phyloP scores from a whole-genome alignment of 2,329 filamentous ascomycete species.

The Exophiala aquamarina region DNA sequence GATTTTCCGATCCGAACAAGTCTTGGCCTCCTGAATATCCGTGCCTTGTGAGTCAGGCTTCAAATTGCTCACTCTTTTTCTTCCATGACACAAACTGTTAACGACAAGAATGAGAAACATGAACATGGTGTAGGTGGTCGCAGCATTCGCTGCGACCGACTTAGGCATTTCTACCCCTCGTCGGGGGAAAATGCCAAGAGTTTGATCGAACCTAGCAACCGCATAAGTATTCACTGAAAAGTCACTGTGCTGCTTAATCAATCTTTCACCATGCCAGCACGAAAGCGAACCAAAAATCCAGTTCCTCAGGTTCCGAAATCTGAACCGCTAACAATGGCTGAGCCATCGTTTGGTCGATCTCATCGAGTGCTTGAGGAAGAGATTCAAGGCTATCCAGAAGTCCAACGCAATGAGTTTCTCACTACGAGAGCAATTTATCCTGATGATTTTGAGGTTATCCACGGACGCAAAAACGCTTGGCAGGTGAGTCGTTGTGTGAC shows the following conservation, averaged over 20 bases:
- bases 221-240: too few species aligned
- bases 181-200: slow-evolving; percentile 17
- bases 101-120: slow-evolving; percentile 7
- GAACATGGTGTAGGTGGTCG: slow-evolving; percentile 17
- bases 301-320: slow-evolving; percentile 4
- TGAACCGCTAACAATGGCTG: slow-evolving; percentile 3
- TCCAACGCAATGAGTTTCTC: slow-evolving; percentile 25
- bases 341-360: slow-evolving; percentile 20
- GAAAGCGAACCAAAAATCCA: slow-evolving; percentile 14
- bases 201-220: background rate
- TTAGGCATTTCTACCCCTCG: slow-evolving; percentile 16
- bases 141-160: slow-evolving; percentile 22
- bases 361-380: slow-evolving; percentile 22
- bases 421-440: slow-evolving; percentile 26
- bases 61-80: slow-evolving; percentile 7
- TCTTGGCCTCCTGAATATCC: slow-evolving; percentile 14
- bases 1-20: slow-evolving; percentile 13
- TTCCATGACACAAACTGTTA: slow-evolving; percentile 9
- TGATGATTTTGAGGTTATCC: slow-evolving; percentile 25
- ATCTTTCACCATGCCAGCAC: slow-evolving; percentile 18
- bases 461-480: slow-evolving; percentile 26
- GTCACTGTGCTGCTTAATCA: slow-evolving; percentile 3
- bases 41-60: slow-evolving; percentile 11
- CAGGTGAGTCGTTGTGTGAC: slow-evolving; percentile 14
- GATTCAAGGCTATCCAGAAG: slow-evolving; percentile 22